Base-by-base conservation (phyloP, 1,284 basidiomycete species). In the Puccinia brachypodii region DNA sequence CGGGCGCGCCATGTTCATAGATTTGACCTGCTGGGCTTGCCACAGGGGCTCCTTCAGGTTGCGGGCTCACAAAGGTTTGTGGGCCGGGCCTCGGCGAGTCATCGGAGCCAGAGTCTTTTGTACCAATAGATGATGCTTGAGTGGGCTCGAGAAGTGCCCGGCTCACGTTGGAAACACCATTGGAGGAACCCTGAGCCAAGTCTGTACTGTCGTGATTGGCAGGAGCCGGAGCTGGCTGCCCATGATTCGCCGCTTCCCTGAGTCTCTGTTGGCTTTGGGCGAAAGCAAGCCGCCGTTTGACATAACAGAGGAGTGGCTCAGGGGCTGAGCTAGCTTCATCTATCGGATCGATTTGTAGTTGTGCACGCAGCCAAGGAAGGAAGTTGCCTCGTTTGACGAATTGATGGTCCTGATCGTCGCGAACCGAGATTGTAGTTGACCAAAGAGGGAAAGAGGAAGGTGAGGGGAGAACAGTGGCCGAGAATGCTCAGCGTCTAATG, bases 371-470 rank as follows among this genome's bases (percentile, higher is more conserved):
- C 79, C 79, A 81, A 19, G 79, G 79, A 40, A 81, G 72, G 38
- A 81, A 81, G 33, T 81, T 81, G 40, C n/a, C 68, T 58, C 79
- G 79, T 50, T 64, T 56, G 31, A 81, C 44, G 66, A 81, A 81
- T 74, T 81, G 79, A 31, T 66, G 79, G 42, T 81, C 79, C 79
- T 81, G 47, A 31, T 47, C 11, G 42, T 31, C 66, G 66, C n/a
- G 36, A 64, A 25, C 36, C 50, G 33, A 53, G 31, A 75, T 31
- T 22, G 40, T 16, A 33, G 36, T 19, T 3, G 1, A 53, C 42
- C 69, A 38, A 50, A n/a, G 16, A 62, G 22, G 38, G 76, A 19
- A n/a, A 47, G 22, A 44, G 9, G 22, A 36, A 33, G 28, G 16
- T 25, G 50, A 73, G 50, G 40, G 9, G 33, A 25, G 19, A n/a